phyloP scores from a whole-genome alignment of 441 rosid genomes.

The Bocquillonia castaneifolia region DNA sequence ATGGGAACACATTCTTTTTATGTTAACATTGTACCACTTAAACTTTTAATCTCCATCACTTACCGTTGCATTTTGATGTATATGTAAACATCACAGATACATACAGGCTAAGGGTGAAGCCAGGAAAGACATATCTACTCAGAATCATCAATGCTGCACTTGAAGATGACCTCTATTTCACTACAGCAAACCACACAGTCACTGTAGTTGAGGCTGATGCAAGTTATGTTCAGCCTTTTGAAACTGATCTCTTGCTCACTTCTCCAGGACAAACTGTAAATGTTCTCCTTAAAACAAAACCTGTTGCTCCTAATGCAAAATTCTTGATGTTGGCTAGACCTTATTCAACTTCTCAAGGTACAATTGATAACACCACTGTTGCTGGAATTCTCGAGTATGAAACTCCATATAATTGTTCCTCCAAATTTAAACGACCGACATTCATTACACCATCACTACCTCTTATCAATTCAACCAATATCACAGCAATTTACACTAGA shows the following conservation, averaged over 20 bases:
- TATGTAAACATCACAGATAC: slow-evolving; percentile 32
- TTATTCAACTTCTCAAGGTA: slow-evolving; percentile 55
- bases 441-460: slow-evolving; percentile 44
- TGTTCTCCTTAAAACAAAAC: slow-evolving; percentile 54
- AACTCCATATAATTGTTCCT: slow-evolving; percentile 3
- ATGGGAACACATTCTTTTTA: too few species aligned
- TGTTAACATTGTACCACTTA: too few species aligned
- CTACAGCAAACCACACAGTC: slow-evolving; percentile 58
- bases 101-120: slow-evolving; percentile 41
- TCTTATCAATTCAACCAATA: slow-evolving; percentile 41
- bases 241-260: slow-evolving; percentile 37
- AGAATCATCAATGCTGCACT: slow-evolving; percentile 51
- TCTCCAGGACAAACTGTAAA: slow-evolving; percentile 71
- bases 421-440: slow-evolving; percentile 11
- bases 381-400: slow-evolving; percentile 63
- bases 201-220: slow-evolving; percentile 76
- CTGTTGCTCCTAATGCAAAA: slow-evolving; percentile 37
- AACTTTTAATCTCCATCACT: too few species aligned
- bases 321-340: slow-evolving; percentile 67
- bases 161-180: slow-evolving; percentile 61
- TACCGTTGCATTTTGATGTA: too few species aligned
- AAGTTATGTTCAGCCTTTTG: slow-evolving; percentile 58
- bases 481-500: slow-evolving; percentile 36
- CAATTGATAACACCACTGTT: slow-evolving; percentile 56
- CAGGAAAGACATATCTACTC: slow-evolving; percentile 47